These are phyloP conservation scores for Colletotrichum tamarilloi DNA, from an alignment of 2,329 filamentous ascomycete species.

Conservation along the genomic window DNA sequence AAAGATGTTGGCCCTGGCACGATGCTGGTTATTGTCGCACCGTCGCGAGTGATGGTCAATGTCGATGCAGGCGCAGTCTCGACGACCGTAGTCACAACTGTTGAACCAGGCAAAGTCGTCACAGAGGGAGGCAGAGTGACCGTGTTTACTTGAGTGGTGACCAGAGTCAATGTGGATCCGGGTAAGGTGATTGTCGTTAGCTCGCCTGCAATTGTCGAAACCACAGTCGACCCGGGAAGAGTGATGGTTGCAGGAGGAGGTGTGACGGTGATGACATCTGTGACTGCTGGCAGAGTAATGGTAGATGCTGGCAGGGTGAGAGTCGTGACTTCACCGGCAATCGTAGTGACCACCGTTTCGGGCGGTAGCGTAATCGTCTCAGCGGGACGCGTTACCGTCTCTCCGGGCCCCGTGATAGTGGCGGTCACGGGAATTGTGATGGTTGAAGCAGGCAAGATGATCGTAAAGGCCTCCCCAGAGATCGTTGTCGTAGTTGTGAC, in stretches of 20 bases:
- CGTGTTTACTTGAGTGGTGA: conserved; percentile 10
- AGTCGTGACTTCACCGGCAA: conserved; percentile 39
- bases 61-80: conserved; percentile 43
- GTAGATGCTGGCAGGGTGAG: conserved; percentile 22
- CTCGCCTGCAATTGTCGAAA: conserved; percentile 41
- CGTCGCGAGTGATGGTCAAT: conserved; percentile 45
- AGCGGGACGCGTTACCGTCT: no score
- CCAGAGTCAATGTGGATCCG: conserved; percentile 27
- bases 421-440: conserved; percentile 38
- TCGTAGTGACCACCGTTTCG: conserved; percentile 42
- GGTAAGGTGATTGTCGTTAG: conserved; percentile 26
- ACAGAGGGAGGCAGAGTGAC: conserved; percentile 37
- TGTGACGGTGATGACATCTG: neutral
- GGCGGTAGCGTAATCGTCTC: conserved; percentile 36
- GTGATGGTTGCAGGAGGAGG: conserved; percentile 19
- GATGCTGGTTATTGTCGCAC: conserved; percentile 42
- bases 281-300: no score
- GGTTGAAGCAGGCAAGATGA: conserved; percentile 15
- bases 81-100: conserved; percentile 47
- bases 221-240: conserved; percentile 31
- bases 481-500: neutral
- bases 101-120: conserved; percentile 42
- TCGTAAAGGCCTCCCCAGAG: neutral
- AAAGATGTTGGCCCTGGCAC: conserved; percentile 39
- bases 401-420: conserved; percentile 38